Evolutionary conservation across 371 early-diverging fungal species (phyloP), one percentile per base, ranked within the genome.

Genomic region (Syncephalastrum contaminatum): DNA sequence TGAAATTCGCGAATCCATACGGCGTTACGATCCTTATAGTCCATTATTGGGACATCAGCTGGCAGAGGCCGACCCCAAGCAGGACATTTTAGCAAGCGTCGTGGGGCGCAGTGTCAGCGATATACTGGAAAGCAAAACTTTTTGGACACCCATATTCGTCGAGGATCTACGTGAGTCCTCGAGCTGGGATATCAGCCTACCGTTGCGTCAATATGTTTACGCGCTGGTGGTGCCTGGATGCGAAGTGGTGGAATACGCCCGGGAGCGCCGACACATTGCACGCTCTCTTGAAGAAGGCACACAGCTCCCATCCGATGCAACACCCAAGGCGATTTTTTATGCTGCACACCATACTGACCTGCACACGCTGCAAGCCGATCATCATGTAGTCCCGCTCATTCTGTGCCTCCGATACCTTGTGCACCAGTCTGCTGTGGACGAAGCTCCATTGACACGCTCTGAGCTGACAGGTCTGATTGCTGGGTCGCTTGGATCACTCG

Each of bases 71-170:
- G 45, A 43, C 16, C 16, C 19, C 36, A 30, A 6, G 63, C 61
- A 22, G 54, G 52, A 27, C 60, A 64, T 8, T 54, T 59, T 13
- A 4, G 46, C 50, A 50, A 44, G 43, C 46, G 36, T 50, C 53
- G 50, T 52, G 21, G 65, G 74, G 43, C 69, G 82, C 24, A 70
- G 77, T 41, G 55, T 80, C 20, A 56, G 76, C 61, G 82, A 84
- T 56, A 62, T 77, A 18, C 50, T 74, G 12, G 60, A 55, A 19
- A 75, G 64, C 42, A 59, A 53, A 27, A 73, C 69, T 41, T 81
- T 82, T 48, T 84, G 85, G 85, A 66, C 76, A 25, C 67, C 70
- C 12, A 64, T 81, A 0, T 81, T 82, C 55, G 43, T 84, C 24
- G 85, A 84, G 55, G 85, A 84, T 50, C 56, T 73, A 10, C 70